Base-by-base conservation (phyloP, 345 rosid genomes). In the Pseudoturritis turrita region DNA sequence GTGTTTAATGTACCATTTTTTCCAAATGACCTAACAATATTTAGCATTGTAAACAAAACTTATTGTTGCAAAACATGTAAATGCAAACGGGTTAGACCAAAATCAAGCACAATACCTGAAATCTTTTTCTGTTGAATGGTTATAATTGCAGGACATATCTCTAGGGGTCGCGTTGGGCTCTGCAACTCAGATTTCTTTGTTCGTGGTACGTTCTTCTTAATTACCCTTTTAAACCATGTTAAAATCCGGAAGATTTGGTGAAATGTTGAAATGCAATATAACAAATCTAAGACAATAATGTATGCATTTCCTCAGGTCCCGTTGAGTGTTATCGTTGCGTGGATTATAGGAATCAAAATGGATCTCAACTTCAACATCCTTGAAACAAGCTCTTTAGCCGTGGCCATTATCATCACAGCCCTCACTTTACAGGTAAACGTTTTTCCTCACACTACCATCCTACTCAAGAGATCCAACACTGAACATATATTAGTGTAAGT, bases 131-230 rank as follows among this genome's bases (percentile, higher is more conserved):
- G 26, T 9, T 3, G 0, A 45, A 45, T 49, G 70, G 56, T 75
- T 7, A 26, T 28, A 33, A 25, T 13, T 80, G 65, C 82, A 89
- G 96, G 98, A 93, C 59, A 93, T 93, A 74, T 62, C 96, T 26
- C 62, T 93, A 9, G 97, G 98, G 2, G 90, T 93, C 13, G 97
- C 98, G 2, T 71, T 93, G 77, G 98, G 97, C 19, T 90, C 98
- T 35, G 88, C 97, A 35, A 87, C 96, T 77, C 97, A 93, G 51
- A 90, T 93, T 51, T 71, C 88, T 7, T 56, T 89, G 88, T 89
- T 94, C 49, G 97, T 83, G 87, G 98, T 93, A 79, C 72, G 90
- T 33, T 46, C 25, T n/a, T 39, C 2, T 31, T 33, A n/a, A n/a
- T n/a, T n/a, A n/a, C 12, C n/a, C 21, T 35, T 54, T 11, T 65